These are phyloP conservation scores for Paramecium pentaurelia DNA, from an alignment of 73 alveolate species.

Conservation along the genomic window DNA sequence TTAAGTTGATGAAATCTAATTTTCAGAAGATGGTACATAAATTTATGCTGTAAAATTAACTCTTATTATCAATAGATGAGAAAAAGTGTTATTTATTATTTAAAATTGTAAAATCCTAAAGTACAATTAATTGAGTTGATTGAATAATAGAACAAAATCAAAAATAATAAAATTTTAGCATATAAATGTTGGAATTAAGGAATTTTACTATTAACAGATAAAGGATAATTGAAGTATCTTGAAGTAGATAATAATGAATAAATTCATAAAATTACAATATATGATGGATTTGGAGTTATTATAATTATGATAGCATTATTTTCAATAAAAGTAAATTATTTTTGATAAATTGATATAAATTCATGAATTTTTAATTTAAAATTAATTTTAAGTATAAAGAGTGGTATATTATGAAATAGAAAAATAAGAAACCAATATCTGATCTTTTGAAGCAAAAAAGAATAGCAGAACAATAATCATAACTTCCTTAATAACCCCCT, in stretches of 20 bases:
- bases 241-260: neutral
- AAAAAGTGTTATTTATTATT: neutral
- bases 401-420: constrained; percentile 8
- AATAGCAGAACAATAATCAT: neutral
- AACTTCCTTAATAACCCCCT: neutral
- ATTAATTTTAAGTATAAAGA: neutral
- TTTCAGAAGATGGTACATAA: neutral
- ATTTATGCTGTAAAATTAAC: neutral
- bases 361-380: neutral
- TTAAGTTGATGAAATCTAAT: neutral
- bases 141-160: neutral
- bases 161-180: neutral
- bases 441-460: neutral
- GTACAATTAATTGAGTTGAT: neutral
- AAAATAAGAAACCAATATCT: neutral
- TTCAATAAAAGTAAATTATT: neutral
- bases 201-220: neutral
- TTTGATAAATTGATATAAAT: neutral
- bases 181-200: neutral
- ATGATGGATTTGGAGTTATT: neutral
- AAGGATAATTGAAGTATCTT: neutral
- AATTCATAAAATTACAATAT: neutral
- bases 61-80: neutral
- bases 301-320: neutral
- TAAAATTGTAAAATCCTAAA: neutral